These are phyloP conservation scores for Oryza australiensis DNA, from an alignment of 176 grass and related monocot genomes.

Conservation along the genomic window DNA sequence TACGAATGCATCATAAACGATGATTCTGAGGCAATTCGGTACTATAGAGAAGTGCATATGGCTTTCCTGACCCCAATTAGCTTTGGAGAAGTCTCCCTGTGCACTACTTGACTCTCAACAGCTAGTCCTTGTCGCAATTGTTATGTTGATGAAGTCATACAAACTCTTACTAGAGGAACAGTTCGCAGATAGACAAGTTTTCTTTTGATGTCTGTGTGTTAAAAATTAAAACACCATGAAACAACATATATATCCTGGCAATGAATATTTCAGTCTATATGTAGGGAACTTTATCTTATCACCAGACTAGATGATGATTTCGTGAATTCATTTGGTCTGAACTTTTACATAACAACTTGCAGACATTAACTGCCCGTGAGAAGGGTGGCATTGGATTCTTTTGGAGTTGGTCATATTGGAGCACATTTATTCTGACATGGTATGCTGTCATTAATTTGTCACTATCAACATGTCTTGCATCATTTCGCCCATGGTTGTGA, in stretches of 20 bases:
- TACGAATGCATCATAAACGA: constrained; percentile 18
- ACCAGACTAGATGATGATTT: neutral
- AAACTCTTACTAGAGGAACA: neutral
- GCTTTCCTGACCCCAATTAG: constrained; percentile 10
- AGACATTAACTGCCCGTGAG: constrained; percentile 73
- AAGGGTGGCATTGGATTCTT: constrained; percentile 94
- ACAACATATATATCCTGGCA: neutral
- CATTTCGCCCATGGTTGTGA: neutral
- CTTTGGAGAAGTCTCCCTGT: neutral
- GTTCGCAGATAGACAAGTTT: neutral
- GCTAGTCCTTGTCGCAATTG: neutral
- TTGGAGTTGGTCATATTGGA: constrained; percentile 99
- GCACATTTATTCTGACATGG: constrained; percentile 99
- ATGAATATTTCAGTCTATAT: neutral
- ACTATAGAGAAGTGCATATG: constrained; percentile 9
- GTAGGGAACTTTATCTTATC: constrained; percentile 1
- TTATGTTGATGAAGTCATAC: neutral
- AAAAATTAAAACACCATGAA: neutral
- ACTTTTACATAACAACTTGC: constrained; percentile 35
- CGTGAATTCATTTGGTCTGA: constrained; percentile 20
- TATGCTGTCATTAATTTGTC: constrained; percentile 30
- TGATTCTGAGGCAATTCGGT: neutral
- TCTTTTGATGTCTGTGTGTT: neutral
- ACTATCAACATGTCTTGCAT: constrained; percentile 32
- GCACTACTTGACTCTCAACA: neutral